Evolutionary conservation across 2,329 filamentous ascomycete species (phyloP).

Genomic region (Sporothrix protearum): DNA sequence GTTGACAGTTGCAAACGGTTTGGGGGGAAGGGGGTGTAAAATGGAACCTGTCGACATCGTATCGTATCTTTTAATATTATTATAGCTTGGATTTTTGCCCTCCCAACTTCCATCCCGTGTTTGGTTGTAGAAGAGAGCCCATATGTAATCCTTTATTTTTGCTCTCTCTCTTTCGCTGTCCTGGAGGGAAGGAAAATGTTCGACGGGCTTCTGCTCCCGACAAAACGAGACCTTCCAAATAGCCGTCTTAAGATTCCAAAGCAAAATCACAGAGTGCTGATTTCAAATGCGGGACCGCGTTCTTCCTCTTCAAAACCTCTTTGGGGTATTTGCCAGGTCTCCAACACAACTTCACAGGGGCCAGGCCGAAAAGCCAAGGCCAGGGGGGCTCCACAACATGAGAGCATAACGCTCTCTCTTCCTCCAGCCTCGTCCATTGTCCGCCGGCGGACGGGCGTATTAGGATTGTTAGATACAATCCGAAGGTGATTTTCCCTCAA

Average conservation of each 20-base stretch:
- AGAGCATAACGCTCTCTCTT: conserved; percentile 4
- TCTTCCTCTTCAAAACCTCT: not conserved
- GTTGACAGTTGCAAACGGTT: not conserved
- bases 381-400: not conserved
- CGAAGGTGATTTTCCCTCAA: not conserved
- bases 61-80: not conserved
- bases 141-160: not conserved
- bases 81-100: not conserved
- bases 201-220: not conserved
- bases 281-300: conserved; percentile 15
- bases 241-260: not conserved
- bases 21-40: not conserved
- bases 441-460: conserved; percentile 14
- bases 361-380: not conserved
- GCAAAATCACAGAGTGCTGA: not conserved
- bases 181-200: not conserved
- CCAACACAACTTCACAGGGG: not conserved
- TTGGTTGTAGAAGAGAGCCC: not conserved
- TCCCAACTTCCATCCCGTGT: not conserved
- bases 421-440: not conserved
- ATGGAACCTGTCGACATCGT: not conserved
- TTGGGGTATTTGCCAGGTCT: not conserved
- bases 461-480: not conserved
- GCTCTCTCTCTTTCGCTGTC: too few species aligned
- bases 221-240: not conserved